Percentiles rank a stretch among this genome's conserved stretches.
Evolutionary conservation across 257 asterid genomes (phyloP).

Genomic region (Paraleonurus japonicus): DNA sequence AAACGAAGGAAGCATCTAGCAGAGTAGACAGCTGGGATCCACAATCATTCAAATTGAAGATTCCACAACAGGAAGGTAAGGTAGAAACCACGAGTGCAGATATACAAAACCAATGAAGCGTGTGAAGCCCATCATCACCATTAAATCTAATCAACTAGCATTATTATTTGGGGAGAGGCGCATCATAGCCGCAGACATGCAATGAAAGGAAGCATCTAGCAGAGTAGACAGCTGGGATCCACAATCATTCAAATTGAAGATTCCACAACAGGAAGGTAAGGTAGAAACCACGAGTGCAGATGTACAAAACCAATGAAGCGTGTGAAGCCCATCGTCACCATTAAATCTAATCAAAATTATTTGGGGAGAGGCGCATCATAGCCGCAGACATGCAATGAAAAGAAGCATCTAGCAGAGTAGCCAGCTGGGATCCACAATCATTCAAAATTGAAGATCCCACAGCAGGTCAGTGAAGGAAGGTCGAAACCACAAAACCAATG

Average conservation of each 20-base stretch:
- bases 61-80: constrained; percentile 77
- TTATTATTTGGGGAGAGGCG: constrained; percentile 54
- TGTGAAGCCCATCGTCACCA: constrained; percentile 58
- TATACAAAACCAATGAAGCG: constrained; percentile 71
- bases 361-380: constrained; percentile 59
- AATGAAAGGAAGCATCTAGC: constrained; percentile 84
- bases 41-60: constrained; percentile 84
- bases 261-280: constrained; percentile 77
- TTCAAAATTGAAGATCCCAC: constrained; percentile 89
- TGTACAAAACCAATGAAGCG: constrained; percentile 71
- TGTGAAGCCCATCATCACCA: constrained; percentile 58
- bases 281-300: constrained; percentile 83
- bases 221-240: constrained; percentile 84
- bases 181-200: constrained; percentile 66
- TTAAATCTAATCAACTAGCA: constrained; percentile 55
- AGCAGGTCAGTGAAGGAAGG: constrained; percentile 73
- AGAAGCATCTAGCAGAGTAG: constrained; percentile 84
- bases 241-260: constrained; percentile 83
- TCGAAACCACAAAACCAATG: constrained; percentile 86
- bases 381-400: constrained; percentile 71
- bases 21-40: constrained; percentile 82
- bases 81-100: constrained; percentile 83
- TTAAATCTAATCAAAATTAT: constrained; percentile 50
- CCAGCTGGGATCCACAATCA: constrained; percentile 87
- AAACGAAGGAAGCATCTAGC: constrained; percentile 90